Evolutionary conservation across 371 early-diverging fungal species (phyloP).

Genomic region (Rhizopus stolonifer): DNA sequence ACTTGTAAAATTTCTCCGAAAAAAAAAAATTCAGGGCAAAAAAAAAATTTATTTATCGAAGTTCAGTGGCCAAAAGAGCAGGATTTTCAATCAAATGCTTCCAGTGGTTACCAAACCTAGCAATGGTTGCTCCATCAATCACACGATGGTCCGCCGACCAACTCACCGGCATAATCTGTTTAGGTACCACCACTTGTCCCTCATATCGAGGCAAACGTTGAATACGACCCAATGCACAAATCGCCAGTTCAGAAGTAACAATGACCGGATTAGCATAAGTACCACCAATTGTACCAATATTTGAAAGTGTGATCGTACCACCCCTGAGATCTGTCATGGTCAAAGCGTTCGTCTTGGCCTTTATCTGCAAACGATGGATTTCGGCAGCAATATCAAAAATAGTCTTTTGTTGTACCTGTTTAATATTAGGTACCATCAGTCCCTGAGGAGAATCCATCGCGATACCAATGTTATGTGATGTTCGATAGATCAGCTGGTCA

Average conservation of each 20-base stretch:
- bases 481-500: slow-evolving; percentile 67
- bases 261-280: slow-evolving; percentile 89
- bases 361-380: slow-evolving; percentile 73
- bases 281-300: slow-evolving; percentile 95
- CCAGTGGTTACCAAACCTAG: slow-evolving; percentile 87
- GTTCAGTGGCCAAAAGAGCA: slow-evolving; percentile 54
- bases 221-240: slow-evolving; percentile 89
- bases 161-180: slow-evolving; percentile 77
- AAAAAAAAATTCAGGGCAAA: too few species aligned
- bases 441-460: slow-evolving; percentile 98
- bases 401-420: slow-evolving; percentile 85
- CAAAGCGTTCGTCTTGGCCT: slow-evolving; percentile 68
- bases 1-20: too few species aligned
- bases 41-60: slow-evolving; percentile 29
- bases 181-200: slow-evolving; percentile 64
- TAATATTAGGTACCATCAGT: slow-evolving; percentile 92
- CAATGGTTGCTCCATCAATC: slow-evolving; percentile 97
- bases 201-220: slow-evolving; percentile 86
- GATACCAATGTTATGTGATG: slow-evolving; percentile 88
- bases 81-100: slow-evolving; percentile 87
- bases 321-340: slow-evolving; percentile 72
- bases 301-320: slow-evolving; percentile 92
- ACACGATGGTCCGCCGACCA: slow-evolving; percentile 97
- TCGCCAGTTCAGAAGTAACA: slow-evolving; percentile 86
- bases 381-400: slow-evolving; percentile 91